Evolutionary conservation across 495 filamentous ascomycete species (phyloP).

Genomic region (Echria macrotheca): DNA sequence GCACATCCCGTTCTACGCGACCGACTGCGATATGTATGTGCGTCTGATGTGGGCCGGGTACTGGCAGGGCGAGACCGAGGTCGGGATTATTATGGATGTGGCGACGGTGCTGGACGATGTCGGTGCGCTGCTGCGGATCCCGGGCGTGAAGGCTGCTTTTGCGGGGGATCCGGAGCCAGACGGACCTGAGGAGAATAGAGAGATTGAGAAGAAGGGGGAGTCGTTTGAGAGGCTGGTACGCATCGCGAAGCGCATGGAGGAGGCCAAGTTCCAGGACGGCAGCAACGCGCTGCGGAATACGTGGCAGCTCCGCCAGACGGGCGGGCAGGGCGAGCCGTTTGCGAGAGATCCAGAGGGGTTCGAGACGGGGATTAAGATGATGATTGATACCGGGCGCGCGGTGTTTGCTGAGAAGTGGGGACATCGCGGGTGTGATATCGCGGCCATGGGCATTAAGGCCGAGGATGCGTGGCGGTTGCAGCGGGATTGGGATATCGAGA

Average conservation of each 20-base stretch:
- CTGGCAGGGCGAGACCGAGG: constrained; percentile 39
- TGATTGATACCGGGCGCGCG: constrained; percentile 9
- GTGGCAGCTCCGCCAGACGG: constrained; percentile 50
- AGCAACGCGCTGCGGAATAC: constrained; percentile 34
- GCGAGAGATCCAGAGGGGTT: constrained; percentile 39
- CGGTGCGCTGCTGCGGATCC: constrained; percentile 37
- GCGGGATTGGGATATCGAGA: constrained; percentile 31
- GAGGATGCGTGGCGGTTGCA: constrained; percentile 35
- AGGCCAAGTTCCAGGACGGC: constrained; percentile 26
- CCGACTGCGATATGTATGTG: constrained; percentile 45
- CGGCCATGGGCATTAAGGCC: constrained; percentile 23
- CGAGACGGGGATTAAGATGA: constrained; percentile 6
- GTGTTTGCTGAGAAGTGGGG: constrained; percentile 16
- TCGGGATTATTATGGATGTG: constrained; percentile 49
- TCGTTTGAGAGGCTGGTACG: constrained; percentile 32
- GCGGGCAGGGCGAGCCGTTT: constrained; percentile 54
- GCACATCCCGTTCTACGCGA: constrained; percentile 53
- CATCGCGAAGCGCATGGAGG: constrained; percentile 32
- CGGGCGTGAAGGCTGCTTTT: constrained; percentile 23
- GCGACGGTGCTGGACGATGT: constrained; percentile 40
- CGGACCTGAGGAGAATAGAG: constrained; percentile 18
- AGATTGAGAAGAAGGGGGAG: constrained; percentile 23
- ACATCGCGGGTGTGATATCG: constrained; percentile 16
- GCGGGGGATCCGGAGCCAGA: constrained; percentile 23
- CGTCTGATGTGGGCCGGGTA: constrained; percentile 50